Base-by-base conservation (phyloP, 148 eudicot species). In the Persicaria tinctoria region DNA sequence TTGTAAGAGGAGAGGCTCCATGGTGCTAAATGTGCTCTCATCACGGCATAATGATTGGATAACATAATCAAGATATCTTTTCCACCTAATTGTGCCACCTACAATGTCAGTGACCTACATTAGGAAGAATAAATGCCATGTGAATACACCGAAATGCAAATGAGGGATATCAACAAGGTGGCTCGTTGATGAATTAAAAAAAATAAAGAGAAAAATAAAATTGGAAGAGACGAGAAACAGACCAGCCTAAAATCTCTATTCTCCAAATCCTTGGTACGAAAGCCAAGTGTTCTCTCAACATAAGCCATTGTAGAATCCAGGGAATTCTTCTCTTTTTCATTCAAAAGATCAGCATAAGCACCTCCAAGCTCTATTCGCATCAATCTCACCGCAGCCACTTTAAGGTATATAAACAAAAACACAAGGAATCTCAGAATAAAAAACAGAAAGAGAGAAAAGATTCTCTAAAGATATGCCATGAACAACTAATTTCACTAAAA, bases 1-100 rank as follows among this genome's bases (percentile, higher is more conserved):
- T 97, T 94, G 98, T 78, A 94, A 79, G 46, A 94, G 87, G 78
- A 94, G 96, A 79, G 98, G 98, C 80, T 91, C 98, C 90, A 94
- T 90, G 74, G 80, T 84, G 48, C 82, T 77, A 79, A 90, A 90
- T 49, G 86, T 83, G 66, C 72, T 85, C 76, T 85, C 87, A 57
- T 90, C 87, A 75, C 91, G 91, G 81, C 91, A 91, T 47, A 90
- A 64, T 44, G 96, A 87, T 68, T 84, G 83, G 82, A 94, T 92
- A 76, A 94, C 84, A 85, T 88, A 83, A 84, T 94, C 98, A 76
- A 94, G 90, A 79, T 89, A 94, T 90, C 86, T 94, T 85, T 92
- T 87, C 98, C 98, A 94, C 56, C 98, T 93, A 56, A 92, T 91
- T 45, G 98, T 80, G 78, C 98, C 97, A 16, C 96, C 97, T 76